Evolutionary conservation across 108 stramenopile species (phyloP).

Genomic region (Cyclotella sp.): DNA sequence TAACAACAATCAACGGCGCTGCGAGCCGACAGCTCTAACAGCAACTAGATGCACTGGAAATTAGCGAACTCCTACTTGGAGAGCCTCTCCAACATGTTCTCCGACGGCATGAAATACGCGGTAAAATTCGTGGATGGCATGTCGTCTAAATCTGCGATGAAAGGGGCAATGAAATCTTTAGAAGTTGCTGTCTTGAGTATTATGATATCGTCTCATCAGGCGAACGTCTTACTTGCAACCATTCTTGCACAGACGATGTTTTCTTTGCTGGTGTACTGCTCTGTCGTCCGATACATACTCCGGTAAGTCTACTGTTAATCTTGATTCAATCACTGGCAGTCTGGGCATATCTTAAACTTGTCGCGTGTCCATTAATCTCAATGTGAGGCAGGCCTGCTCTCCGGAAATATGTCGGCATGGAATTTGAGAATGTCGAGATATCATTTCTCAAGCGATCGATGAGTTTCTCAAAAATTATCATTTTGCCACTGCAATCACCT

Average conservation of each 20-base stretch:
- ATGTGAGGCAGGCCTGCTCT: conserved; percentile 15
- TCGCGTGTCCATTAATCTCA: neutral
- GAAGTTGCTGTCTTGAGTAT: too few species aligned
- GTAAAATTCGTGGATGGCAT: too few species aligned
- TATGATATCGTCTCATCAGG: neutral
- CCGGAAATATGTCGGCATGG: conserved; percentile 40
- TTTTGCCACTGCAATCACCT: conserved; percentile 29
- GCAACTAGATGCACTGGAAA: too few species aligned
- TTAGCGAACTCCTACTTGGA: too few species aligned
- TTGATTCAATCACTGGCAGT: neutral
- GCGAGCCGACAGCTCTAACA: too few species aligned
- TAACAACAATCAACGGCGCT: too few species aligned
- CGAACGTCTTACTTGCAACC: neutral
- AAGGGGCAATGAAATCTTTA: too few species aligned
- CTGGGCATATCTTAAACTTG: neutral
- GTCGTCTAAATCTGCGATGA: too few species aligned
- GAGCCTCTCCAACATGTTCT: too few species aligned
- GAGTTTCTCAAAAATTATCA: conserved; percentile 16
- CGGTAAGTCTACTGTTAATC: neutral
- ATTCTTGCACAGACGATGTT: neutral
- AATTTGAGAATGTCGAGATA: conserved; percentile 27
- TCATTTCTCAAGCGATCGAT: conserved; percentile 12
- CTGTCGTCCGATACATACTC: neutral
- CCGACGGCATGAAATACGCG: too few species aligned
- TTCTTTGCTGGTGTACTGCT: neutral